Evolutionary conservation across 805 yeast species (phyloP), one percentile per base, ranked within the genome.

Genomic region (Kodamaea kakaduensis): DNA sequence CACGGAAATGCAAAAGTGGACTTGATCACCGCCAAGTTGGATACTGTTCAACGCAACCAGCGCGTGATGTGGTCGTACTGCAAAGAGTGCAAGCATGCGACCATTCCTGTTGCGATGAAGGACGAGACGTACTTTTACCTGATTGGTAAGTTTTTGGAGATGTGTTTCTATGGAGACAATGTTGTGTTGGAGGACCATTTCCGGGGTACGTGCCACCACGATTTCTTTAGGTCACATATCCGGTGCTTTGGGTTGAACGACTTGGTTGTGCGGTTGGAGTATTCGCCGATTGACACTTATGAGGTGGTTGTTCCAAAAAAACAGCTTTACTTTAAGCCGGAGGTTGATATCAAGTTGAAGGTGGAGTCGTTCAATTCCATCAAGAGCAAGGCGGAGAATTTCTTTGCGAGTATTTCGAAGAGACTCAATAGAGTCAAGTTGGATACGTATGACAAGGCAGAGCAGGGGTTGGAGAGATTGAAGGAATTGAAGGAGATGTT

Each of bases 31-130:
- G 95, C 86, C 50, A 69, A 67, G 38, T 48, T 50, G 25, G 66
- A 59, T 10, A 38, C 47, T 22, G 46, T 52, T 25, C 56, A 55
- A 5, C 55, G 49, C 19, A 58, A 82, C 52, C 78, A 80, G 9
- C 78, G 94, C 26, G 61, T 88, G 36, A 82, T 89, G 66, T 93
- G 98, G 98, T 84, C 95, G 53, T 78, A 73, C 45, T 93, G 99
- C 56, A 84, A 82, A 38, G 70, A 68, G 32, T 93, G 99, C 56
- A 75, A 78, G 9, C 73, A 70, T 23, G 68, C 81, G 0, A 79
- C 95, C 2, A 93, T 96, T 0, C 78, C 83, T 5, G 61, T 81
- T 9, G 84, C 85, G 13, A 77, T 94, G 81, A 83, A 84, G 48
- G 90, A 87, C 32, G 79, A 79, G 25, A 80, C 97, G 0, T 89